Percentiles rank a stretch among this genome's conserved stretches.
Evolutionary conservation across 164 flowering plant genomes (phyloP).

Genomic region (Liquidambar formosana): DNA sequence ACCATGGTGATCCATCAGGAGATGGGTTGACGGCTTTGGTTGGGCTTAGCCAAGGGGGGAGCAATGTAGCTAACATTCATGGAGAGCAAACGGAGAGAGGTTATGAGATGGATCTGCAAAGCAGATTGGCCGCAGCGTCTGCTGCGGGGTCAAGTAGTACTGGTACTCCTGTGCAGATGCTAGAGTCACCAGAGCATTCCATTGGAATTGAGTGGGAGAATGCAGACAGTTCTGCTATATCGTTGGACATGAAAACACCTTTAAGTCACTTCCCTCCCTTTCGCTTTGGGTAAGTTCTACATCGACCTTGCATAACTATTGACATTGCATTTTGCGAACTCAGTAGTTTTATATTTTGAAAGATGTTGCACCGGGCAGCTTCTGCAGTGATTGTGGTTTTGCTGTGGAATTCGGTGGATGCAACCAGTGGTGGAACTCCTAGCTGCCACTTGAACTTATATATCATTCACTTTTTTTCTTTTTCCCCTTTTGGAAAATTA

Average conservation of each 20-base stretch:
- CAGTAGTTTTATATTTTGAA: background rate
- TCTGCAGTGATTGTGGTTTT: no score
- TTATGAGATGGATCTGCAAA: constrained; percentile 50
- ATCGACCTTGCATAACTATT: constrained; percentile 1
- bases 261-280: constrained; percentile 94
- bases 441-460: background rate
- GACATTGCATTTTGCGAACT: background rate
- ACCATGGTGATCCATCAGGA: constrained; percentile 71
- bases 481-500: background rate
- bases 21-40: constrained; percentile 96
- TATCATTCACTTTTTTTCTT: background rate
- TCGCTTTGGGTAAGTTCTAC: constrained; percentile 81
- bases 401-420: background rate
- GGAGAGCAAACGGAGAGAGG: constrained; percentile 63
- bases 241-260: constrained; percentile 92
- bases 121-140: constrained; percentile 47
- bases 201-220: constrained; percentile 77
- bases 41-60: constrained; percentile 83
- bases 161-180: constrained; percentile 60
- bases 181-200: constrained; percentile 60
- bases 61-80: constrained; percentile 34
- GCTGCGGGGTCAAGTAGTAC: constrained; percentile 46
- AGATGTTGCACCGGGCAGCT: background rate
- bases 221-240: constrained; percentile 58
- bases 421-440: background rate